Conservation (phyloP, 345 rosid genomes). For the Syzygium oleosum region DNA sequence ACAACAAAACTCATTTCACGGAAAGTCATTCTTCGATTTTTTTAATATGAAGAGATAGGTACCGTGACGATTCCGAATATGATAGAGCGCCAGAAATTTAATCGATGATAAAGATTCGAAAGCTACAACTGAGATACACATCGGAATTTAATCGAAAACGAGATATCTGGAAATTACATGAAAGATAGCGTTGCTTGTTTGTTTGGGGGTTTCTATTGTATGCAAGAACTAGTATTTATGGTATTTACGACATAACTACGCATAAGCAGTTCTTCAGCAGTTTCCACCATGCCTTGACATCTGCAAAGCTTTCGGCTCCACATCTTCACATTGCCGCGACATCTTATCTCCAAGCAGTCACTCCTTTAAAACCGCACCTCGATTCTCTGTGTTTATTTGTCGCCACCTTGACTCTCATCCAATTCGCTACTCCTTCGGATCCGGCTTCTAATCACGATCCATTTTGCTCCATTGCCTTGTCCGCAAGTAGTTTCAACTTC, state of each 20-base stretch:
- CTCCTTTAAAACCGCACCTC: no score
- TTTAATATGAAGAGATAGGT: not conserved
- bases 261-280: not conserved
- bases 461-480: not conserved
- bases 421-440: no score
- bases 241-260: not conserved
- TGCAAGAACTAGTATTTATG: no score
- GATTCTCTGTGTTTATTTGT: not conserved
- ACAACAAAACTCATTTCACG: not conserved
- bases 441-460: no score
- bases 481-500: not conserved
- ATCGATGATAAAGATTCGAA: rapidly evolving
- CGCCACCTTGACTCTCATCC: not conserved
- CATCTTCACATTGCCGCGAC: not conserved
- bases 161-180: not conserved
- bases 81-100: not conserved
- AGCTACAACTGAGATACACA: not conserved
- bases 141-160: not conserved
- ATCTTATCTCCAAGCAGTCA: not conserved
- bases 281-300: not conserved
- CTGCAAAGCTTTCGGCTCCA: not conserved
- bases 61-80: not conserved
- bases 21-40: not conserved
- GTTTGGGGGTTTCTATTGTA: no score
- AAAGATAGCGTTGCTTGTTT: no score